Evolutionary conservation across 2,329 filamentous ascomycete genomes (phyloP).

Genomic region (Aspergillus phoenicis): DNA sequence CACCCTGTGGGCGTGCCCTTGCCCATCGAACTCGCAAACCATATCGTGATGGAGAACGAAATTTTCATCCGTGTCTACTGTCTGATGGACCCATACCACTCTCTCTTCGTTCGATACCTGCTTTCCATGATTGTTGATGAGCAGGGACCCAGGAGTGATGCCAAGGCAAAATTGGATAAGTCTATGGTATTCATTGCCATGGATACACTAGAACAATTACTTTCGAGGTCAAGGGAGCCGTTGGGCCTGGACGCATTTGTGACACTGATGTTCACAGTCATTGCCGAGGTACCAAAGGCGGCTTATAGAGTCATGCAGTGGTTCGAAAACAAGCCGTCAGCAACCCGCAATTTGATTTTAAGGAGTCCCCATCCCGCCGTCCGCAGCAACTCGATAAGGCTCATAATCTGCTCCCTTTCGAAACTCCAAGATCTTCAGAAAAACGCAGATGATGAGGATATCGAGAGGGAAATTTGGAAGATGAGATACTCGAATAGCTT

Average conservation of each 20-base stretch:
- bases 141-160: constrained; percentile 53
- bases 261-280: constrained; percentile 54
- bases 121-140: constrained; percentile 60
- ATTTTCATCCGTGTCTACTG: constrained; percentile 74
- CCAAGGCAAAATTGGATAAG: constrained; percentile 50
- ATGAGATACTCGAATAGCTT: constrained; percentile 33
- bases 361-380: constrained; percentile 60
- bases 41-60: constrained; percentile 73
- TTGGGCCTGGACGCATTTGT: constrained; percentile 64
- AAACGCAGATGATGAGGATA: constrained; percentile 27
- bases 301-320: constrained; percentile 64
- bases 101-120: constrained; percentile 65
- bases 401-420: constrained; percentile 57
- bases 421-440: constrained; percentile 52
- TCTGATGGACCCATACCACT: constrained; percentile 73
- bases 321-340: constrained; percentile 57
- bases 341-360: constrained; percentile 67
- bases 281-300: constrained; percentile 57
- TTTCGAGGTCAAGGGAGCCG: constrained; percentile 69
- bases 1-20: constrained; percentile 54
- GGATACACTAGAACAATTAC: constrained; percentile 73
- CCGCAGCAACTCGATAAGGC: constrained; percentile 55
- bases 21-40: constrained; percentile 49
- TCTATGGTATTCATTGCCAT: constrained; percentile 46
- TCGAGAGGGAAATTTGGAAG: constrained; percentile 29